These are phyloP conservation scores for barley (Hordeum vulgare) DNA, from an alignment of 176 grass and related monocot genomes.

Conservation along the genomic window MorexV3_pseudomolecules_assembly NC_058523.1:107836143-107836642, in stretches of 20 bases:
- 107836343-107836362: conserved; percentile 55
- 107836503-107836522: conserved; percentile 23
- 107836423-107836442: conserved; percentile 54
- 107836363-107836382: conserved; percentile 81
- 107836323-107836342: conserved; percentile 46
- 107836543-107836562: conserved; percentile 25
- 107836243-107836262: conserved; percentile 57
- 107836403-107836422: conserved; percentile 70
- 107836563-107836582: background rate
- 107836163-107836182: background rate
- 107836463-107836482: conserved; percentile 29
- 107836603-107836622: background rate
- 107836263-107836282: conserved; percentile 65
- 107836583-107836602: background rate
- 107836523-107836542: conserved; percentile 37
- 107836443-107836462: conserved; percentile 58
- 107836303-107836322: conserved; percentile 62
- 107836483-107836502: conserved; percentile 38
- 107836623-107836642: background rate
- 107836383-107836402: conserved; percentile 41
- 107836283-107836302: conserved; percentile 45
- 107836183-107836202: background rate
- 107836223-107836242: conserved; percentile 54
- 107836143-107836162: conserved; percentile 55
- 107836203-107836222: background rate